Evolutionary conservation across 768 basidiomycete genomes (phyloP).

Genomic region (Sarcodon sp.): DNA sequence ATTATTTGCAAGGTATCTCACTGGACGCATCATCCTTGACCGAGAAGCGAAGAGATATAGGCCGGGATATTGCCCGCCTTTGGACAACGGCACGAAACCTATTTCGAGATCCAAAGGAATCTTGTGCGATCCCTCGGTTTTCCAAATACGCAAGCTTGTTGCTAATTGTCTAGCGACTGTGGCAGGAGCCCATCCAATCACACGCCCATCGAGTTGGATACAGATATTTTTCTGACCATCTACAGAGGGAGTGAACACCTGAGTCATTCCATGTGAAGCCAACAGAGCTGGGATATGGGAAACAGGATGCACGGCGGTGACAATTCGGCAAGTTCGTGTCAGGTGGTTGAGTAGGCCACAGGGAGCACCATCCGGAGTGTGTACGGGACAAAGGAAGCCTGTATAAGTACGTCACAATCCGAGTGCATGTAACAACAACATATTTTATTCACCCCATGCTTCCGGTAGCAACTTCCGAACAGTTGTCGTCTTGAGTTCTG

Average conservation of each 20-base stretch:
- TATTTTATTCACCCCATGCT: slow-evolving; percentile 73
- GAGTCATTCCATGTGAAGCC: slow-evolving; percentile 87
- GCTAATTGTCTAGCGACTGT: slow-evolving; percentile 68
- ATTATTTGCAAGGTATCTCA: slow-evolving; percentile 81
- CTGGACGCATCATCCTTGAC: slow-evolving; percentile 96
- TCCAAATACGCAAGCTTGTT: slow-evolving; percentile 81
- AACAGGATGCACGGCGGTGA: slow-evolving; percentile 64
- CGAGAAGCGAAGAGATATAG: slow-evolving; percentile 82
- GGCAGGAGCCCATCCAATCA: slow-evolving; percentile 89
- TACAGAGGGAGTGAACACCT: slow-evolving; percentile 65
- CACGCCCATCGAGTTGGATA: slow-evolving; percentile 89
- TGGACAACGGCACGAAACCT: slow-evolving; percentile 71
- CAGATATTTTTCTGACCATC: slow-evolving; percentile 76
- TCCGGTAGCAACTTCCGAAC: slow-evolving; percentile 95
- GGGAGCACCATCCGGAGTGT: slow-evolving; percentile 96
- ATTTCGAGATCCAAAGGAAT: slow-evolving; percentile 93
- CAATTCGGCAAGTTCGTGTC: slow-evolving; percentile 84
- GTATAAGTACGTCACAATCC: slow-evolving; percentile 4
- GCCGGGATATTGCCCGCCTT: slow-evolving; percentile 95
- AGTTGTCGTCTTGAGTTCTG: slow-evolving; percentile 94
- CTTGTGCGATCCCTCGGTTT: slow-evolving; percentile 74
- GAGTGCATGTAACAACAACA: neutral
- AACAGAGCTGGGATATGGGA: slow-evolving; percentile 76
- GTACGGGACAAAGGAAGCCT: slow-evolving; percentile 98
- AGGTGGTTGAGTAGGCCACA: slow-evolving; percentile 97